Percentiles rank a stretch among this genome's conserved stretches.
These are phyloP conservation scores for Fusarium sp. DNA, from an alignment of 2,329 filamentous ascomycete genomes.

Conservation along the genomic window DNA sequence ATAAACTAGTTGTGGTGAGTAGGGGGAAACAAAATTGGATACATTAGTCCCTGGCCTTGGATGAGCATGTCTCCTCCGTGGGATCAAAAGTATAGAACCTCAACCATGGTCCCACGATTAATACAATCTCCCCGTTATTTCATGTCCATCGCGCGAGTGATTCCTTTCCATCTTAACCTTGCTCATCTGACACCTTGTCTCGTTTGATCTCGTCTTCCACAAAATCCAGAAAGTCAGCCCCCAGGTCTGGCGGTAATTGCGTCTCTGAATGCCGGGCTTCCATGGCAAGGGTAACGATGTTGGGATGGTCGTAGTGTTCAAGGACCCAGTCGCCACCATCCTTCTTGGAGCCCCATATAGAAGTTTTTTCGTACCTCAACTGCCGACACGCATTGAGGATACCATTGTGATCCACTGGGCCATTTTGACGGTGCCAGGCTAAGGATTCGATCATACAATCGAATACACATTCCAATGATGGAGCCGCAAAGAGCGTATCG, in stretches of 20 bases:
- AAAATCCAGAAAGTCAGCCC: background rate
- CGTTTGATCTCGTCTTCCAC: background rate
- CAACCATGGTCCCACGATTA: background rate
- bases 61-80: background rate
- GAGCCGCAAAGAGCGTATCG: background rate
- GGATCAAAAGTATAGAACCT: background rate
- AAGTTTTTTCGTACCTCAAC: background rate
- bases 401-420: background rate
- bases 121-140: background rate
- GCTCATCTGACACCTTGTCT: background rate
- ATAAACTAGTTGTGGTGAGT: background rate
- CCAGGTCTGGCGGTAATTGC: background rate
- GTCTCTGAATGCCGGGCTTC: background rate
- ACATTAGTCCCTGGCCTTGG: background rate
- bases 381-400: constrained; percentile 16
- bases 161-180: background rate
- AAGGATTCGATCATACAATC: constrained; percentile 12
- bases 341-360: background rate
- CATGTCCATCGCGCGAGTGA: background rate
- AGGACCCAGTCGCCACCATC: background rate
- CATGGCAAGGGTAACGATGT: background rate
- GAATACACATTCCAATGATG: background rate
- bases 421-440: constrained; percentile 16
- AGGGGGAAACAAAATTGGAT: background rate
- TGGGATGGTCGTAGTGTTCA: background rate